Evolutionary conservation across 257 asterid genomes (phyloP), one percentile per base, ranked within the genome.

Genomic region (Rauvolfia tetraphylla): DNA sequence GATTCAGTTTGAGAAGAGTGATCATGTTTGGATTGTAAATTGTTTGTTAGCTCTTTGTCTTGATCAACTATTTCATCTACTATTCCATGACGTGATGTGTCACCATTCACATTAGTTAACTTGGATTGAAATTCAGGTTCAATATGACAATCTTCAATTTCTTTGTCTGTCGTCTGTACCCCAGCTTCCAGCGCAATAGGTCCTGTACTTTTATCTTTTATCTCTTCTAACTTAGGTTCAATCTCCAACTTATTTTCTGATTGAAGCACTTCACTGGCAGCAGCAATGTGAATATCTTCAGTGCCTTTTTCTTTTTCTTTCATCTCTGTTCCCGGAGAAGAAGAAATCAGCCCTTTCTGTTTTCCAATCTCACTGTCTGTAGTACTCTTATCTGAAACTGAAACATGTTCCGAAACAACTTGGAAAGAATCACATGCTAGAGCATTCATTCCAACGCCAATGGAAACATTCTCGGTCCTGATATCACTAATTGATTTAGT

Each of bases 81-180:
- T 38, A 72, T 33, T 48, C 13, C 71, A 68, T 71, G 73, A 62
- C 68, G 84, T 63, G 79, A 36, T 58, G 70, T 36, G 54, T 76
- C 83, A 74, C 70, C 65, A 49, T 68, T 83, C 74, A 81, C 74
- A 78, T 79, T 72, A n/a, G 49, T 73, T 72, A 73, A 68, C 76
- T 79, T 68, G 68, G 73, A 36, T 31, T 82, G 79, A 48, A 23
- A 48, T 23, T 27, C 73, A 71, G 34, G 18, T 58, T 49, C 33
- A 72, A 67, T 23, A 22, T 38, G 51, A 72, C 71, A 79, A 58
- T 69, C 81, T 15, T 69, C 59, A 63, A 72, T n/a, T 78, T 76
- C 81, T 75, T 76, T 59, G 31, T 49, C 86, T 59, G 74, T 85
- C 78, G 48, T 79, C 29, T 79, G 77, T 65, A 44, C 73, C 75